phyloP scores from a whole-genome alignment of 306 rosid species.

The Cucumis melo region DNA sequence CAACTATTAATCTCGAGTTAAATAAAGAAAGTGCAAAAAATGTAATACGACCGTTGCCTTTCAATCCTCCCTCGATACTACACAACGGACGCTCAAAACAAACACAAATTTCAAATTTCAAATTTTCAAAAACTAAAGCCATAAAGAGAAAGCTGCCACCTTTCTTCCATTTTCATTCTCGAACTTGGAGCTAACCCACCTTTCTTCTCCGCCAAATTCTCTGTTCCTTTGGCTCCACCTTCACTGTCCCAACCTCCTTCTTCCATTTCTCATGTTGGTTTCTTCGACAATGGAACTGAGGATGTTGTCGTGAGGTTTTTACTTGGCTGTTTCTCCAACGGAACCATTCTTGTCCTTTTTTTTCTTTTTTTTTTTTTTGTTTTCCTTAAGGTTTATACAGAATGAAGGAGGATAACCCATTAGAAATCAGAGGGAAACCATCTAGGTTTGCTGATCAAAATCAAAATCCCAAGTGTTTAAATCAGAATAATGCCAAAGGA shows the following conservation, averaged over 20 bases:
- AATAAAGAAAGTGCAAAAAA: neutral
- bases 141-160: slow-evolving; percentile 29
- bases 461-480: slow-evolving; percentile 37
- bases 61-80: slow-evolving; percentile 23
- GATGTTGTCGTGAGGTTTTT: neutral
- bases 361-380: neutral
- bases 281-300: neutral
- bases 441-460: slow-evolving; percentile 69
- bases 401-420: slow-evolving; percentile 80
- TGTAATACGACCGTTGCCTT: neutral
- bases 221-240: neutral
- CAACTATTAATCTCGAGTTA: neutral
- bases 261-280: neutral
- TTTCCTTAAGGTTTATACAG: neutral
- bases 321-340: neutral
- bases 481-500: slow-evolving; percentile 25
- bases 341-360: neutral
- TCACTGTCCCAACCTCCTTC: neutral
- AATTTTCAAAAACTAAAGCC: slow-evolving; percentile 34
- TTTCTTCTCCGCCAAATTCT: neutral
- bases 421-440: slow-evolving; percentile 43
- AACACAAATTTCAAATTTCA: slow-evolving; percentile 52
- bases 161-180: slow-evolving; percentile 11
- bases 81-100: neutral
- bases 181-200: slow-evolving; percentile 13